Evolutionary conservation across 2,329 filamentous ascomycete species (phyloP), one percentile per base, ranked within the genome.

Genomic region (Arachnomyces sp.): DNA sequence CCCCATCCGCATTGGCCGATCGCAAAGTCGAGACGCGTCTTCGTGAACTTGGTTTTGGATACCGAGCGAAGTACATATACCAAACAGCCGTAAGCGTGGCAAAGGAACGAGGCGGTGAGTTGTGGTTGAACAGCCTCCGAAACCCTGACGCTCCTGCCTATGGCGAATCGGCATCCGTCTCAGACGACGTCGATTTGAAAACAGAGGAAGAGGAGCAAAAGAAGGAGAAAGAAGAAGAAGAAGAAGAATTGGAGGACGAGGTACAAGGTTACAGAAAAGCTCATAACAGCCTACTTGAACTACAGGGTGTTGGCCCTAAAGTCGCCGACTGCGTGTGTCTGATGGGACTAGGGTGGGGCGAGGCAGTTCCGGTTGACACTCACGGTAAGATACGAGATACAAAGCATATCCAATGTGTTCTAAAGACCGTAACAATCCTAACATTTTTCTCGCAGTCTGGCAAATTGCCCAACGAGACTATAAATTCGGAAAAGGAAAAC

Each of bases 391-490:
- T 36, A 13, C 28, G 13, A 17, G 11, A 25, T 33, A 13, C 39
- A 38, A 31, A 25, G 7, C 15, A 2, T 31, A 12, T 28, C 17
- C 14, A 14, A 28, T 40, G 15, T 17, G 28, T 11, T n/a, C 3
- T 28, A 11, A 28, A 37, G 16, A 28, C 38, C 42, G 33, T 43
- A 42, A 32, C 21, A 33, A n/a, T 16, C 16, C 18, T 28, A 13
- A 40, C 32, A 29, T 45, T n/a, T 30, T 39, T 3, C 14, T 16
- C 28, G 21, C 43, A 75, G 87, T 98, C 9, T 96, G 89, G 90
- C 89, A 96, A 68, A 96, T 98, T 56, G 93, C 92, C 1, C 86
- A 93, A 60, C 75, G 92, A 39, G 92, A 98, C 62, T 98, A 98
- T 66, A 88, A 82, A 44, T 94, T 98, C 53, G 86, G 86, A 5